Conservation (phyloP, 1,284 basidiomycete genomes). For the Cutaneotrichosporon sp. region DNA sequence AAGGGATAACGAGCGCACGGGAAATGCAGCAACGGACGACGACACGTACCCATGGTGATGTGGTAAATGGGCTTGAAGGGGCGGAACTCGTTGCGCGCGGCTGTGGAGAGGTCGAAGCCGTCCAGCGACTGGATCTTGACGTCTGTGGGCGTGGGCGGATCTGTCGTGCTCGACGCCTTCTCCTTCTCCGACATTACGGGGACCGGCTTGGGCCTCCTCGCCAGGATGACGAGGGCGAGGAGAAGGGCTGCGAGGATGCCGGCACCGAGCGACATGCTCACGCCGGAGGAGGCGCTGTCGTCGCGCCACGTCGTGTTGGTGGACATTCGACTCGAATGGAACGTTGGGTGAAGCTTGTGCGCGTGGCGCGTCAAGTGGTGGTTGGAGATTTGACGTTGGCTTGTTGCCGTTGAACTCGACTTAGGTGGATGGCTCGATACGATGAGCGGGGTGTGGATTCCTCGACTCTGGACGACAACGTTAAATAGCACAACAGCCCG, state of each 20-base stretch:
- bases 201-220: no score
- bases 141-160: no score
- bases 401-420: no score
- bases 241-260: not conserved
- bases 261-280: not conserved
- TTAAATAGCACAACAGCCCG: no score
- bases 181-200: not conserved
- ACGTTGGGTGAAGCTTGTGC: no score
- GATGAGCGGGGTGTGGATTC: no score
- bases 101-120: not conserved
- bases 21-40: not conserved
- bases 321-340: no score
- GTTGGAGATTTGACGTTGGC: no score
- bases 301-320: not conserved
- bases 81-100: not conserved
- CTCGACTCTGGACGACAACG: no score
- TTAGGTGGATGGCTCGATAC: no score
- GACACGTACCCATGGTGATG: slow-evolving; percentile 15
- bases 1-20: not conserved
- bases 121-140: not conserved
- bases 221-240: not conserved
- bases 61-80: slow-evolving; percentile 19
- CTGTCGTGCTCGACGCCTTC: not conserved
- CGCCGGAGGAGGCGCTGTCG: not conserved
- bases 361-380: no score